These are phyloP conservation scores for Aspergillus cavernicola DNA, from an alignment of 495 filamentous ascomycete genomes.

Conservation along the genomic window DNA sequence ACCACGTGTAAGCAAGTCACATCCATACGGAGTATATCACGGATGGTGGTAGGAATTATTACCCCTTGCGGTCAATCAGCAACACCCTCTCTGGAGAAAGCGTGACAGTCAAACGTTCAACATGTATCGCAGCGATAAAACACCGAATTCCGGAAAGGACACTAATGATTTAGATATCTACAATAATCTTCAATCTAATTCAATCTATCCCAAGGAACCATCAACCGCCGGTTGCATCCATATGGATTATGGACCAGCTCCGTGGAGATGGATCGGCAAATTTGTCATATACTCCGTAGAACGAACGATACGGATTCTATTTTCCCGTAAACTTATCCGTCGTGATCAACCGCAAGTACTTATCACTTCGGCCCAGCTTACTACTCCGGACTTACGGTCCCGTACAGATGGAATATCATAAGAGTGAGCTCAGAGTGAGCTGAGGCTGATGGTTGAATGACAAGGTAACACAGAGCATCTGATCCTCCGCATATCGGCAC, in stretches of 20 bases:
- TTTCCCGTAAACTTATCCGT: slow-evolving; percentile 30
- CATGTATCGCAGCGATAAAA: not conserved
- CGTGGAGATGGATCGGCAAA: slow-evolving; percentile 40
- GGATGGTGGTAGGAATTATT: not conserved
- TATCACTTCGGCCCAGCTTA: slow-evolving; percentile 14
- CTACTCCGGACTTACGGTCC: slow-evolving; percentile 10
- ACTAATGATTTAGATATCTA: too few species aligned
- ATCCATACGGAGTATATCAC: not conserved
- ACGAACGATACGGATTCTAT: slow-evolving; percentile 41
- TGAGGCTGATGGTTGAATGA: not conserved
- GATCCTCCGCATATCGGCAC: slow-evolving; percentile 12
- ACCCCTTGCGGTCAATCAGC: not conserved
- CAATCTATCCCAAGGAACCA: not conserved
- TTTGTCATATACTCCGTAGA: slow-evolving; percentile 42
- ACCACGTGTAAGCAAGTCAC: slow-evolving; percentile 8
- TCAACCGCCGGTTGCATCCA: slow-evolving; percentile 3
- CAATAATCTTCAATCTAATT: not conserved
- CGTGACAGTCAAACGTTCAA: too few species aligned
- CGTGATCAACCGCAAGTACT: slow-evolving; percentile 7
- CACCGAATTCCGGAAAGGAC: too few species aligned
- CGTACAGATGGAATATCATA: not conserved
- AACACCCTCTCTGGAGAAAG: too few species aligned
- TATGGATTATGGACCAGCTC: slow-evolving; percentile 37
- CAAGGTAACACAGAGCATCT: not conserved
- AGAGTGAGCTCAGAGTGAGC: not conserved